Base-by-base conservation (phyloP, 768 basidiomycete genomes). In the Phanerodontia chrysosporium region DNA sequence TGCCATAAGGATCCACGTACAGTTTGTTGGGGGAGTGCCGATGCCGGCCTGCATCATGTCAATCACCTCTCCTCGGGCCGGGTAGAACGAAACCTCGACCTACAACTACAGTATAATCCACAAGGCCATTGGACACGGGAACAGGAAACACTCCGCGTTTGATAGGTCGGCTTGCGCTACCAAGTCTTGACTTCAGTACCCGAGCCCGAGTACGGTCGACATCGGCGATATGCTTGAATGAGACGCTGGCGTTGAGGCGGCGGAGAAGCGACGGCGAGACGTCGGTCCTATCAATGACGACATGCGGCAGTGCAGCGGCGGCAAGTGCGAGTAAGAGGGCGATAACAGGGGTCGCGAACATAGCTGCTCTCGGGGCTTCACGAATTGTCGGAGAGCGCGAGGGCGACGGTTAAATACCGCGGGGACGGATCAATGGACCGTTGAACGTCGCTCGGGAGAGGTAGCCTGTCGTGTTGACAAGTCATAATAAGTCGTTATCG, bases 21-120 rank as follows among this genome's bases (percentile, higher is more conserved):
- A 68, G 21, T 53, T 53, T 10, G 66, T 66, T 8, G 67, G 45
- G 9, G 69, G 69, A 12, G 45, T 65, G 49, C 69, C 69, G 18
- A 70, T 62, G n/a, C 57, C 56, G 22, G 68, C 67, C 69, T 70
- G 42, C 3, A 22, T 3, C 48, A 27, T 24, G n/a, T 45, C n/a
- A 45, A 25, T 53, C 14, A 53, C 21, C 3, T n/a, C 3, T 29
- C 3, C 5, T 7, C n/a, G 30, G 13, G 12, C 13, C 14, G 32
- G 1, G 9, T 13, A 27, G 2, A 9, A 25, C 12, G 29, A 32
- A 3, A 14, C 22, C 8, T 21, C 9, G 25, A 45, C 27, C 7
- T 51, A 60, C 59, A 28, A 10, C 45, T 7, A 45, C 59, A 12
- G 59, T 56, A n/a, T 60, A 60, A 5, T 44, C 16, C 2, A 56